A percentile compares a stretch with the other conserved stretches of the same genome.
Evolutionary conservation across 2,329 filamentous ascomycete genomes (phyloP).

Genomic region (Hypoxylon sp.): DNA sequence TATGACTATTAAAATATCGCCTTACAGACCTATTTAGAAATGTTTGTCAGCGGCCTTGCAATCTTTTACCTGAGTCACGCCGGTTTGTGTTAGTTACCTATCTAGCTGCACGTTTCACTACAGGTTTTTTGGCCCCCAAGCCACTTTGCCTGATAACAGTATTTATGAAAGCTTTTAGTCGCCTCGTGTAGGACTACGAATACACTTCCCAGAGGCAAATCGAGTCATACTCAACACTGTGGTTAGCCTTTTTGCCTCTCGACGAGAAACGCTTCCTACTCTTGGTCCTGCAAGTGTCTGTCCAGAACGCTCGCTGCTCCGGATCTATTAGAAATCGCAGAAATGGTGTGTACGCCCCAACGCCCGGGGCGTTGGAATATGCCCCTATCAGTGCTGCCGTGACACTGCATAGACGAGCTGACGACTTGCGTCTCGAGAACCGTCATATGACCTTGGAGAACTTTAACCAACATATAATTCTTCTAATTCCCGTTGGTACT

Average conservation of each 20-base stretch:
- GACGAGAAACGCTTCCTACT: conserved; percentile 11
- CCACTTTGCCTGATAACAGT: background rate
- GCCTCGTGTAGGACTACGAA: background rate
- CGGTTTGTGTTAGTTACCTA: conserved; percentile 15
- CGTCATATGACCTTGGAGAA: conserved; percentile 35
- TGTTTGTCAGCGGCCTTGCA: conserved; percentile 23
- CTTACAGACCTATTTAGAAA: conserved; percentile 11
- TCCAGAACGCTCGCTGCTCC: conserved; percentile 5
- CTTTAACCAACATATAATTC: conserved; percentile 6
- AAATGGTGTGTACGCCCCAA: background rate
- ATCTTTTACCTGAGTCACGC: conserved; percentile 1
- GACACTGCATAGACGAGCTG: conserved; percentile 32
- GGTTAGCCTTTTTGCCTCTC: background rate
- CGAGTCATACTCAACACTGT: conserved; percentile 10
- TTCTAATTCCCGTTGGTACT: conserved; percentile 4
- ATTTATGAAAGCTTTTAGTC: background rate
- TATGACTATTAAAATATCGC: conserved; percentile 10
- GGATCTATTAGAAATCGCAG: background rate
- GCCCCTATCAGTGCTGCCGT: conserved; percentile 18
- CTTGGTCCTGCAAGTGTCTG: conserved; percentile 26
- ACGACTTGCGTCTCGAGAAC: conserved; percentile 28
- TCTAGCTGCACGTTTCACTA: background rate
- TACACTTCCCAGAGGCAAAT: conserved; percentile 11
- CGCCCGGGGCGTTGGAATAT: conserved; percentile 13
- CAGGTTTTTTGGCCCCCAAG: conserved; percentile 18